Base-by-base conservation (phyloP, 2,329 filamentous ascomycete genomes). In the Aspergillus caelatus region DNA sequence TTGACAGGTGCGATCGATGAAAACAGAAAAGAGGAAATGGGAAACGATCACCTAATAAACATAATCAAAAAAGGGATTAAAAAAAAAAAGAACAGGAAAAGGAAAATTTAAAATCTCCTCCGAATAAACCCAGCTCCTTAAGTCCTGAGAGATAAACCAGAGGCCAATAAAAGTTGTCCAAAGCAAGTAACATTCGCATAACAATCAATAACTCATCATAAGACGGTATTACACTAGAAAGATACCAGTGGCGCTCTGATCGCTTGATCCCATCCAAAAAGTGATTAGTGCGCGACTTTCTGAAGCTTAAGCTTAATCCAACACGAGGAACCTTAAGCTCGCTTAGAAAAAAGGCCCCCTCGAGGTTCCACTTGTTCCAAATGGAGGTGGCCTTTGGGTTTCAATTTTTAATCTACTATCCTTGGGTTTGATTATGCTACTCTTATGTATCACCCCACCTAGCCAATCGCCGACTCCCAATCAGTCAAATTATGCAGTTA, bases 231-330 rank as follows among this genome's bases (percentile, higher is more conserved):
- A 66, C 59, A 61, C 58, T 62, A 65, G 60, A 48, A 67, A 65
- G 60, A 65, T 68, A 72, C 66, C 56, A 59, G 72, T 74, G 71
- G 74, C 74, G 74, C 71, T 72, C 70, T 72, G 74, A 72, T 76
- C 72, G 70, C 71, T 71, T 66, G 67, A 66, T 65, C 61, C 66
- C 65, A 64, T 45, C 65, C 62, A 61, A 65, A 72, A 70, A 67
- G 58, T 68, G 69, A 70, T 73, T 78, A 75, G 75, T 73, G 74
- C 71, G 70, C 67, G 66, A 70, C 72, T 74, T 71, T 67, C 66
- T 69, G 74, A 75, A 78, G 75, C 76, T 79, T 79, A 79, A 79
- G 77, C 77, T 79, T 79, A 79, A 79, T 78, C 75, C 75, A 72
- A 79, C 77, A 78, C 76, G 75, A 78, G 76, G 75, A 75, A 76